A percentile compares a stretch with the other conserved stretches of the same genome.
Conservation (phyloP, 129 eudicot genomes). For the carrot (Daucus carota) region DH1_v3.0 NC_030383.2:10975001-10975500, state of each 20-base stretch:
- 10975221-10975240: constrained; percentile 95
- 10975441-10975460: neutral
- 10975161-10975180: constrained; percentile 94
- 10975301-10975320: constrained; percentile 85
- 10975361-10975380: neutral
- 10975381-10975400: neutral
- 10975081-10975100: neutral
- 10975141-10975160: constrained; percentile 29
- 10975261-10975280: constrained; percentile 63
- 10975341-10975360: constrained; percentile 56
- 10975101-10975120: neutral
- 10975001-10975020: constrained; percentile 57
- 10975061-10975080: neutral
- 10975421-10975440: neutral
- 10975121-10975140: constrained; percentile 9
- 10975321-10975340: constrained; percentile 96
- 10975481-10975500: neutral
- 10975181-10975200: constrained; percentile 88
- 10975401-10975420: neutral
- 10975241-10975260: constrained; percentile 77
- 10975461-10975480: neutral
- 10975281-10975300: constrained; percentile 69
- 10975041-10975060: neutral
- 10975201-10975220: constrained; percentile 91
- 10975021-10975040: constrained; percentile 54